phyloP scores from a whole-genome alignment of 2,329 filamentous ascomycete species.

The Rhinocladiella similis region DNA sequence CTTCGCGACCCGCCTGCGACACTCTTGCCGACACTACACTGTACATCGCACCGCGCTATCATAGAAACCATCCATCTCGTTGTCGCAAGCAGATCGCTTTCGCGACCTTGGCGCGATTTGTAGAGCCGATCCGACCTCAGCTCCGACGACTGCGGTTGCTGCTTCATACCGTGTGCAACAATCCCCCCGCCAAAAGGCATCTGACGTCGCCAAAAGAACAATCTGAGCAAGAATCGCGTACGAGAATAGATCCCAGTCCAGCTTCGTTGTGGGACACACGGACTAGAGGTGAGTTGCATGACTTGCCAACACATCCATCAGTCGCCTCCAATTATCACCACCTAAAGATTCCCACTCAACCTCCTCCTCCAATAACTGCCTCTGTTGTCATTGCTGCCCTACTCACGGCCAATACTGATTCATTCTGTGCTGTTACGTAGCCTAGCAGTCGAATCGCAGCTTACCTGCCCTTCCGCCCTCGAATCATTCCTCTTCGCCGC shows the following conservation, averaged over 20 bases:
- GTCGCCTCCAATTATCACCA: conserved; percentile 28
- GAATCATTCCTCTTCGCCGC: conserved; percentile 23
- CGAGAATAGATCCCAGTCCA: conserved; percentile 27
- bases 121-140: conserved; percentile 1
- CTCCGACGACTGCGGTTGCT: conserved; percentile 1
- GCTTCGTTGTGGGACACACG: conserved; percentile 22
- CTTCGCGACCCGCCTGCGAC: neutral
- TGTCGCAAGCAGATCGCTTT: neutral
- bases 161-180: conserved; percentile 6
- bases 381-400: conserved; percentile 9
- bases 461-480: conserved; percentile 22
- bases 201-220: conserved; percentile 6
- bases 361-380: conserved; percentile 28
- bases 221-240: conserved; percentile 10
- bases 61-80: neutral
- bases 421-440: conserved; percentile 20
- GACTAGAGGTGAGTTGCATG: conserved; percentile 30
- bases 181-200: conserved; percentile 4
- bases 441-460: conserved; percentile 27
- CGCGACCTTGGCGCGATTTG: neutral
- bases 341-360: conserved; percentile 20
- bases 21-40: neutral
- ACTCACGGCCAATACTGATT: conserved; percentile 28
- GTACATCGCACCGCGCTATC: neutral
- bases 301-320: conserved; percentile 29